Base-by-base conservation (phyloP, 805 yeast species). In the Candida jianshihensis region DNA sequence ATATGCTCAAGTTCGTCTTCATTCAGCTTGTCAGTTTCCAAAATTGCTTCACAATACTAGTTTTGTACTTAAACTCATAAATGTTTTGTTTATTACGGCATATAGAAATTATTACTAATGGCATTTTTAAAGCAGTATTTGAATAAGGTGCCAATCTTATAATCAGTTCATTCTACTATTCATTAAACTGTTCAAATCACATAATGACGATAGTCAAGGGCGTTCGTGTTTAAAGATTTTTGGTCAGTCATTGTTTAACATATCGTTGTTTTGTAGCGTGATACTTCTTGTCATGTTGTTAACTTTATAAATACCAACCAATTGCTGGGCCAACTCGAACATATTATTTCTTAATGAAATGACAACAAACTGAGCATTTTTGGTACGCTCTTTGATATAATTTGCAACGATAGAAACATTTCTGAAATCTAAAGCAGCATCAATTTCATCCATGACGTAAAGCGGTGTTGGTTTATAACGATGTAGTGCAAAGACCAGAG, bases 361-460 rank as follows among this genome's bases (percentile, higher is more conserved):
- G 24, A 92, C 98, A 53, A 92, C 77, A 50, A 92, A 92, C 57
- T 92, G 99, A 1, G 97, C 98, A 59, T 90, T 87, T 61, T 84
- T 85, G 3, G 98, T 94, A 35, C 97, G 70, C 51, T 89, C 96
- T 54, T 88, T 89, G 57, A 92, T 92, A 56, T 92, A 94, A 53
- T 89, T 90, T 4, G 98, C 99, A 34, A 92, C 96, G 61, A 92
- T 92, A 11, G 96, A 87, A 24, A 92, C 98, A 51, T 92, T 92
- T 56, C 97, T 70, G 63, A 92, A 92, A 64, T 92, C 99, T 46
- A 92, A 71, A 2, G 99, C 99, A 1, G 99, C 98, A 64, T 92
- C 98, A 48, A 92, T 92, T 63, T 92, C 98, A 64, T 92, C 98
- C 98, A 92, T 92, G 26, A 92, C 97, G 56, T 92, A 92, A 33